Evolutionary conservation across 306 rosid species (phyloP).

Genomic region (Acacia melanoxylon): DNA sequence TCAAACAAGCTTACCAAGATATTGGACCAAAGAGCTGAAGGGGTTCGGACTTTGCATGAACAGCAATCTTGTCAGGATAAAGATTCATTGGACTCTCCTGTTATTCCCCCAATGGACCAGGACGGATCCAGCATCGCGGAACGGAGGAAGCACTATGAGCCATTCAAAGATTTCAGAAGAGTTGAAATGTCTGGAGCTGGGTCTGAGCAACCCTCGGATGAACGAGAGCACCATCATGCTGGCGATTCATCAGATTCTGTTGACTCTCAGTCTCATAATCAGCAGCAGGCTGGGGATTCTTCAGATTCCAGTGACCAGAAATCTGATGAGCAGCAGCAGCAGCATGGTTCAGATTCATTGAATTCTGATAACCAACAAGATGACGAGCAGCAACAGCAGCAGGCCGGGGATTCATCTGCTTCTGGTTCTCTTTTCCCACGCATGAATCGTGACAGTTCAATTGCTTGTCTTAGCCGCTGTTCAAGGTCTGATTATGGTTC

Average conservation of each 20-base stretch:
- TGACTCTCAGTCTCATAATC: not conserved
- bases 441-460: constrained; percentile 75
- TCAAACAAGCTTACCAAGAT: constrained; percentile 42
- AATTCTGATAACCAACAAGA: constrained; percentile 32
- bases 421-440: constrained; percentile 47
- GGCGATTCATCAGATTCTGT: constrained; percentile 17
- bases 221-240: constrained; percentile 7
- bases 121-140: constrained; percentile 42
- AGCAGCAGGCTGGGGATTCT: constrained; percentile 13
- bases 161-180: not conserved
- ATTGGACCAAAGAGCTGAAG: constrained; percentile 35
- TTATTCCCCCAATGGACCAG: constrained; percentile 45
- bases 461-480: constrained; percentile 65
- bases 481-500: constrained; percentile 76
- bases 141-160: constrained; percentile 2
- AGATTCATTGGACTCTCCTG: constrained; percentile 27
- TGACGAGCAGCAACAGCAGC: constrained; percentile 35
- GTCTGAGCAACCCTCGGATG: constrained; percentile 16
- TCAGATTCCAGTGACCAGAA: constrained; percentile 17
- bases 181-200: constrained; percentile 21
- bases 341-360: not conserved
- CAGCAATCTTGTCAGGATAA: constrained; percentile 12
- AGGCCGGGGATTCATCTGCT: constrained; percentile 48
- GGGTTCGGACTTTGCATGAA: constrained; percentile 13
- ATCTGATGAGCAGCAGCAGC: constrained; percentile 16